These are phyloP conservation scores for Eucommia ulmoides DNA, from an alignment of 257 asterid genomes.

Conservation along the genomic window DNA sequence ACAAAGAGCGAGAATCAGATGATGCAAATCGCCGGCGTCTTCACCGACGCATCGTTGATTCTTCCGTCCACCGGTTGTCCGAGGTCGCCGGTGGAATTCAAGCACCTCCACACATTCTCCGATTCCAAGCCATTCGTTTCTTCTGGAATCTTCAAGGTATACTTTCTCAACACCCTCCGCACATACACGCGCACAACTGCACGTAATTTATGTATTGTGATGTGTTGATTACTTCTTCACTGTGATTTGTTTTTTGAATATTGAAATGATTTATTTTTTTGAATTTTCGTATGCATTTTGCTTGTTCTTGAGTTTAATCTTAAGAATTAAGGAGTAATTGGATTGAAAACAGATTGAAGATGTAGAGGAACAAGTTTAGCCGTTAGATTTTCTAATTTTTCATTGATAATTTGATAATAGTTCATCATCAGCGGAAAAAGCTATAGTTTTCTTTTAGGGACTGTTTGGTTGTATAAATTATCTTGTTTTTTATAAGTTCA, in stretches of 20 bases:
- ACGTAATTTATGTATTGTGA: not conserved
- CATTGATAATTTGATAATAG: too few relatives aligned
- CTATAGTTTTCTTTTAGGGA: too few relatives aligned
- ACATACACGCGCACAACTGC: not conserved
- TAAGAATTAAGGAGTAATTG: too few relatives aligned
- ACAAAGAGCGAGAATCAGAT: too few relatives aligned
- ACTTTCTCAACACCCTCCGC: constrained; percentile 24
- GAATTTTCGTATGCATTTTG: too few relatives aligned
- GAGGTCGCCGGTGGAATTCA: constrained; percentile 28
- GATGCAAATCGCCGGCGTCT: constrained; percentile 45
- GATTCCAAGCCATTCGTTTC: constrained; percentile 30
- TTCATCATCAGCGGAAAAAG: too few relatives aligned
- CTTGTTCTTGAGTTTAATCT: too few relatives aligned
- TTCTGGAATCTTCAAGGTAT: constrained; percentile 35
- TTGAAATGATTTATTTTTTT: not conserved
- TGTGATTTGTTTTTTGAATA: not conserved
- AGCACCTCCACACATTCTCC: constrained; percentile 23
- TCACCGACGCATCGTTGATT: constrained; percentile 37
- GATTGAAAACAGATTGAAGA: too few relatives aligned
- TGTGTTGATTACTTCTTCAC: not conserved
- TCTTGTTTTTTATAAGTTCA: too few relatives aligned
- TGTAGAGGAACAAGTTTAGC: too few relatives aligned
- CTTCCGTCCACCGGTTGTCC: constrained; percentile 39
- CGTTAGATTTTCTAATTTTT: too few relatives aligned
- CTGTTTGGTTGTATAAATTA: too few relatives aligned